Evolutionary conservation across 352 stramenopile genomes (phyloP).

Genomic region (Phytophthora hibernalis): DNA sequence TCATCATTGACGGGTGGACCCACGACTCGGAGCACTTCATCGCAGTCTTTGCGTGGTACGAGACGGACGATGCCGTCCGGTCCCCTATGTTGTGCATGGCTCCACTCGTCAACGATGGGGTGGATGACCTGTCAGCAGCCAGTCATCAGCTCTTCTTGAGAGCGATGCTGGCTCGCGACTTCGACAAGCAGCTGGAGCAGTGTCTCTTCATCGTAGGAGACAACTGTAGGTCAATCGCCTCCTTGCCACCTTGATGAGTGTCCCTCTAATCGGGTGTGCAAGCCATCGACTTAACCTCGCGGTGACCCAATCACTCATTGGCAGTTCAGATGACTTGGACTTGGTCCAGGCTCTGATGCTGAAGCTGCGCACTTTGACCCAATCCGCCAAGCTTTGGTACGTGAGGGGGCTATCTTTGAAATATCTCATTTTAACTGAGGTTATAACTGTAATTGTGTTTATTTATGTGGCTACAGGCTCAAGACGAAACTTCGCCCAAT

Average conservation of each 20-base stretch:
- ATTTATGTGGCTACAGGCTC: no score
- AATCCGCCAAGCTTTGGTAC: no score
- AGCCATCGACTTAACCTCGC: neutral
- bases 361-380: neutral
- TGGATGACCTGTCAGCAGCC: neutral
- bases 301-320: neutral
- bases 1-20: conserved; percentile 7
- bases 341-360: neutral
- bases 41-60: conserved; percentile 5
- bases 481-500: no score
- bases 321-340: neutral
- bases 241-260: no score
- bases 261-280: neutral
- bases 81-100: conserved; percentile 2
- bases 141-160: neutral
- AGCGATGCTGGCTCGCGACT: neutral
- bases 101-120: conserved; percentile 5
- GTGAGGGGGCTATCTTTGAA: no score
- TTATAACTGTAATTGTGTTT: no score
- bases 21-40: conserved; percentile 8
- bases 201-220: no score
- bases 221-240: no score
- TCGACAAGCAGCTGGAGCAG: no score
- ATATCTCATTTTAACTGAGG: no score
- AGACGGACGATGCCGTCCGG: conserved; percentile 2